Evolutionary conservation across 139 green algal genomes (phyloP), one percentile per base, ranked within the genome.

Genomic region (Volvox reticuliferus): DNA sequence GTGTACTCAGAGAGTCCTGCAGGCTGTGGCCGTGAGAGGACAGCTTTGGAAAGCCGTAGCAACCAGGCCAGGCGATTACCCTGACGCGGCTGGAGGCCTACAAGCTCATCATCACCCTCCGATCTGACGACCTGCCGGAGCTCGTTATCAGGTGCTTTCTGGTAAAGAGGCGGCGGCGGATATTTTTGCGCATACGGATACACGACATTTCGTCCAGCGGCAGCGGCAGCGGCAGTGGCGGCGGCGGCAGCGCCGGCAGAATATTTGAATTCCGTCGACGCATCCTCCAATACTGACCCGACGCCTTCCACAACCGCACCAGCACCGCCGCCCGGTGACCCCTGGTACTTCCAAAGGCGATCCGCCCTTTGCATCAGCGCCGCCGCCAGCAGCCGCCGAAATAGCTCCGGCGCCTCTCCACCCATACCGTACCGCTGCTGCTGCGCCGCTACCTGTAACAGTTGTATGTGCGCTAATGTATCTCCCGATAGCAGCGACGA

Each of bases 61-160:
- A 89, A 71, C 85, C 85, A 89, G 9, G 71, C 14, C 69, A 89
- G 85, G 1, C 85, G 85, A 2, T 0, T 16, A 17, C 85, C 71
- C 36, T 55, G 36, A 35, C 21, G 65, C 32, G 1, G 33, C 63
- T 3, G 63, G 3, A 17, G 63, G 26, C 33, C 37, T 0, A 12
- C 35, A 35, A 22, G 14, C 18, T 44, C 78, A 28, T 84, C 77
- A 24, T 28, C 78, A 35, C 36, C 36, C 30, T 12, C 78, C 1
- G 30, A 2, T 9, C 71, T 30, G 71, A 36, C 71, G 71, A 30
- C 76, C 32, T 82, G 32, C 9, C 65, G 21, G 5, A 24, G 6
- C 65, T 73, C 65, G 65, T 28, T 73, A 24, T 33, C 33, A 19
- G 13, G 12, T 61, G 14, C 76, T 22, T 32, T 20, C 32, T 62